phyloP scores from a whole-genome alignment of 2,329 filamentous ascomycete genomes.

The Fusarium guadeloupense region DNA sequence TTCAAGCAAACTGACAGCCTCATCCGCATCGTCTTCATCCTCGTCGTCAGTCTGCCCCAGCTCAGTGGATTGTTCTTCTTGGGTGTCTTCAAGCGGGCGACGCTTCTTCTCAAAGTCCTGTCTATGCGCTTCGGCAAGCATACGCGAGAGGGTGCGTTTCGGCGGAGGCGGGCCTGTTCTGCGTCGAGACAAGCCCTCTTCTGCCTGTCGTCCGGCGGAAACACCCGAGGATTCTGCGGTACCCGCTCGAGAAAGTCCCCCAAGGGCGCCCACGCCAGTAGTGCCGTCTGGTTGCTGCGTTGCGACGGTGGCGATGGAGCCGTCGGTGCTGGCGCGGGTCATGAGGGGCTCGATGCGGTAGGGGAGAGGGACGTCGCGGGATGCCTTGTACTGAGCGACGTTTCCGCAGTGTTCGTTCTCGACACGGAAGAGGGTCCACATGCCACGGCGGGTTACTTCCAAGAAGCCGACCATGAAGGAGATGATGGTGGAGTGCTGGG shows the following conservation, averaged over 20 bases:
- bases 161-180: constrained; percentile 43
- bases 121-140: constrained; percentile 85
- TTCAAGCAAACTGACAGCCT: constrained; percentile 42
- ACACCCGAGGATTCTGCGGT: constrained; percentile 35
- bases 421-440: constrained; percentile 93
- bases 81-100: constrained; percentile 45
- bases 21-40: constrained; percentile 47
- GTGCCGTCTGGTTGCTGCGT: constrained; percentile 4
- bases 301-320: constrained; percentile 21
- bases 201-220: constrained; percentile 24
- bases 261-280: not conserved
- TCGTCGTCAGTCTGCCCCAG: constrained; percentile 49
- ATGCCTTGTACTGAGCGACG: constrained; percentile 88
- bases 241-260: constrained; percentile 17
- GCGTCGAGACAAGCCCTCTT: constrained; percentile 44
- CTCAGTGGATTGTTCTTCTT: constrained; percentile 37
- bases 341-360: constrained; percentile 70
- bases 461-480: constrained; percentile 82
- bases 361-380: constrained; percentile 84
- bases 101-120: constrained; percentile 91
- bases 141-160: constrained; percentile 58
- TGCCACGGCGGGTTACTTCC: constrained; percentile 84
- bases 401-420: constrained; percentile 98
- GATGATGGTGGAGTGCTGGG: constrained; percentile 83
- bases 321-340: constrained; percentile 53